These are phyloP conservation scores for Calonectria multiphialidica DNA, from an alignment of 2,329 filamentous ascomycete genomes.

Conservation along the genomic window DNA sequence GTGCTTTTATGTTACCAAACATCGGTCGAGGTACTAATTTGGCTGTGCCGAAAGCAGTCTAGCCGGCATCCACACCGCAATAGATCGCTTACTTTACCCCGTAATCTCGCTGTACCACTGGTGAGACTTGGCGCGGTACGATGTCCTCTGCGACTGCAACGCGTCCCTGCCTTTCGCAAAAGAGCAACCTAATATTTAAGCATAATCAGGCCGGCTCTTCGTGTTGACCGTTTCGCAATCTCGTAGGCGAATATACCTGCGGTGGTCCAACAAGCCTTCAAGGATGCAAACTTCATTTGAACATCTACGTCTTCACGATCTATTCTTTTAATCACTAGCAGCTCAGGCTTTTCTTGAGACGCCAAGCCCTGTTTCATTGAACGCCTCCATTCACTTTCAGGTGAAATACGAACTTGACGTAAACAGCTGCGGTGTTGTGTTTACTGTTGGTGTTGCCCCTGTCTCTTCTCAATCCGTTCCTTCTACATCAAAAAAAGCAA, in stretches of 20 bases:
- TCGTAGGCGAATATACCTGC: neutral
- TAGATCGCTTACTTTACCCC: neutral
- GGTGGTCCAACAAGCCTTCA: neutral
- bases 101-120: neutral
- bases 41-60: neutral
- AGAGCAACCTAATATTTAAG: constrained; percentile 1
- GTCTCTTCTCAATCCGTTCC: neutral
- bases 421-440: neutral
- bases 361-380: neutral
- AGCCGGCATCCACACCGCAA: neutral
- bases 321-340: neutral
- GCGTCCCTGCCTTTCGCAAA: neutral
- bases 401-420: too few species aligned
- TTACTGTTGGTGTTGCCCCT: neutral
- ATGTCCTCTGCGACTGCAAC: neutral
- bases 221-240: neutral
- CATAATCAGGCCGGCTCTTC: neutral
- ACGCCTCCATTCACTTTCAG: neutral
- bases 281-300: neutral
- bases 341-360: neutral
- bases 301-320: neutral
- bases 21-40: neutral
- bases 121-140: neutral
- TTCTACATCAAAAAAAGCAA: neutral
- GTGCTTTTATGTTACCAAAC: too few species aligned